Evolutionary conservation across 495 filamentous ascomycete genomes (phyloP).

Genomic region (Penicillium nucicola): DNA sequence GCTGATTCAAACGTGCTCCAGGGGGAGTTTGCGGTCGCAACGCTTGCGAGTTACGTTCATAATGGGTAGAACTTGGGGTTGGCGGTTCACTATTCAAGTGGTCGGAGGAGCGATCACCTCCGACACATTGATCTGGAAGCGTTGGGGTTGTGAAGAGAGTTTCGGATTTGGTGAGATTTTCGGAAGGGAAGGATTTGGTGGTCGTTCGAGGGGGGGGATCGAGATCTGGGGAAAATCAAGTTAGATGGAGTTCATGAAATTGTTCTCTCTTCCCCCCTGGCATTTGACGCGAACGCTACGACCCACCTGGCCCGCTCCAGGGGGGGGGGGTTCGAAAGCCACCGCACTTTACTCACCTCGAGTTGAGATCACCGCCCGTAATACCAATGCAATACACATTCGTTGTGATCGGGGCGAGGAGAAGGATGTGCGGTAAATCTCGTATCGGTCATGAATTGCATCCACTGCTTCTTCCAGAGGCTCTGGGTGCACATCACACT

Average conservation of each 20-base stretch:
- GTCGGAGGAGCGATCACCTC: slow-evolving; percentile 39
- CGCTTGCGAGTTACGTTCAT: slow-evolving; percentile 45
- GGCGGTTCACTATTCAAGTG: slow-evolving; percentile 21
- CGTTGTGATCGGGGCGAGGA: slow-evolving; percentile 70
- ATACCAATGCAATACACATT: slow-evolving; percentile 72
- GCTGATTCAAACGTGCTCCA: slow-evolving; percentile 32
- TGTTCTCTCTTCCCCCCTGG: slow-evolving; percentile 6
- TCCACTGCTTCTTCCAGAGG: slow-evolving; percentile 36
- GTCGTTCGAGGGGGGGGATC: slow-evolving; percentile 20
- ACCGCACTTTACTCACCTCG: slow-evolving; percentile 55
- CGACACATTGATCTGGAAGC: slow-evolving; percentile 30
- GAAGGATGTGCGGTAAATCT: slow-evolving; percentile 69
- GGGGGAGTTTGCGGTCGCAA: slow-evolving; percentile 45
- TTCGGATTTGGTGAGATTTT: slow-evolving; percentile 39
- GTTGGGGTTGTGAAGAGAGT: slow-evolving; percentile 30
- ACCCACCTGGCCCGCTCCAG: slow-evolving; percentile 29
- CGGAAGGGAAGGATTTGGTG: slow-evolving; percentile 24
- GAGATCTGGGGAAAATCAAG: slow-evolving; percentile 16
- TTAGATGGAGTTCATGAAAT: slow-evolving; percentile 8
- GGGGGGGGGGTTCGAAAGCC: slow-evolving; percentile 31
- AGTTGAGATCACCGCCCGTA: slow-evolving; percentile 63
- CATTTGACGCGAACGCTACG: slow-evolving; percentile 29
- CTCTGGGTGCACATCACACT: slow-evolving; percentile 68
- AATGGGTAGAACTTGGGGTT: slow-evolving; percentile 36
- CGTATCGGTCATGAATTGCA: slow-evolving; percentile 55